Base-by-base conservation (phyloP, 179 eudicot species). In the Silene noctiflora region DNA sequence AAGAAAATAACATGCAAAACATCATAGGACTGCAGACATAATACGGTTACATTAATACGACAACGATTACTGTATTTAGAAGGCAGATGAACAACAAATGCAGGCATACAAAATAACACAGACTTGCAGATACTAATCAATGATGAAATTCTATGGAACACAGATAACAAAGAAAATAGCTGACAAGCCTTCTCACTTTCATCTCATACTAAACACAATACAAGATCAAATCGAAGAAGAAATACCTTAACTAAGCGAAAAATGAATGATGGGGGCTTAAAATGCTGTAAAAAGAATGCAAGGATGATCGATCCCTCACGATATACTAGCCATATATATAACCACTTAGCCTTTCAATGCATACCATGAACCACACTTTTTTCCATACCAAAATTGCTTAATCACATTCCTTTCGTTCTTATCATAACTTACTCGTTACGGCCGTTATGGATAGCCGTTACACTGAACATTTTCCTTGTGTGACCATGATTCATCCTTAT, bases 401-500 rank as follows among this genome's bases (percentile, higher is more conserved):
- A 33, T 74, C 75, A 25, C 75, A 63, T 81, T 42, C 51, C 33
- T 39, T 60, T 24, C 80, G 31, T 73, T 68, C 58, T 81, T 61
- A 68, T 64, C 78, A 55, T 27, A 27, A 75, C 44, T 24, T 42
- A 55, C 24, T 24, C 21, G 10, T 6, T 58, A 46, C 11, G 3
- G 6, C 42, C 76, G 69, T 76, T 76, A 67, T 59, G 17, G 25
- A 22, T 58, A 72, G 48, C 22, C 74, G 46, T 65, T 71, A 66
- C 58, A 53, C 48, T 24, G 9, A 13, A 62, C 75, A 73, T 63
- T 74, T 67, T 69, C 78, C 75, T 69, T 73, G 55, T 27, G 62
- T 42, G 72, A 62, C 24, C 65, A 69, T 46, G 59, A 74, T 25
- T 61, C 72, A 81, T 61, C 67, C 78, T 73, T 77, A 81, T 77